A percentile compares a stretch with the other conserved stretches of the same genome.
Conservation (phyloP, 2,329 filamentous ascomycete species). For the Calonectria pseudoreteaudii region DNA sequence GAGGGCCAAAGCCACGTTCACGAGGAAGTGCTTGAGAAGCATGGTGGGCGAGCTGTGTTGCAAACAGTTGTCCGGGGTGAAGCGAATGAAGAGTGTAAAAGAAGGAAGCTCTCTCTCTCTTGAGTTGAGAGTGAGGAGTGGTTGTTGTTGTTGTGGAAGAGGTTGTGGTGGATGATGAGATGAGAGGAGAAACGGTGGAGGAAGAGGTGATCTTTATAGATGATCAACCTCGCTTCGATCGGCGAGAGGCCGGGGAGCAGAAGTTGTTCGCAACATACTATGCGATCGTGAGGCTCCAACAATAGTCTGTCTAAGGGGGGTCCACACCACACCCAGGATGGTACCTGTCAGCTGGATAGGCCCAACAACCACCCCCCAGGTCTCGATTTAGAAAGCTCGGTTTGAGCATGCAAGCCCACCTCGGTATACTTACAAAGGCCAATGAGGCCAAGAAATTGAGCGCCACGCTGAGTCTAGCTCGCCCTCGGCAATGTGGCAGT, state of each 20-base stretch:
- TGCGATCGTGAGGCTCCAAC: background rate
- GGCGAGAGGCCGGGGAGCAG: background rate
- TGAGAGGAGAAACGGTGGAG: background rate
- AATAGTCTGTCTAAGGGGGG: background rate
- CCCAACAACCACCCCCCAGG: background rate
- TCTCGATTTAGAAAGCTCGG: background rate
- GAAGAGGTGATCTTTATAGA: background rate
- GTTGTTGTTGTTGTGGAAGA: background rate
- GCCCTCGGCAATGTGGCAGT: background rate
- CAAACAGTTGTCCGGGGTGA: slow-evolving; percentile 18
- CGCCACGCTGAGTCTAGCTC: background rate
- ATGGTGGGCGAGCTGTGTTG: slow-evolving; percentile 33
- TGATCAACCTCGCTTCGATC: background rate
- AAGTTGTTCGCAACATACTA: background rate
- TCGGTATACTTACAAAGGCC: background rate
- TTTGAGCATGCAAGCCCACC: background rate
- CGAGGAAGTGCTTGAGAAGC: slow-evolving; percentile 35
- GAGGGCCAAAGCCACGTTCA: slow-evolving; percentile 35
- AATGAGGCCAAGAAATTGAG: background rate
- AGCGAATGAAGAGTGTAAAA: slow-evolving; percentile 1
- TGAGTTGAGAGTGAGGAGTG: background rate
- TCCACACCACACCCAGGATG: background rate
- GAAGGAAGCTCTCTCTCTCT: background rate
- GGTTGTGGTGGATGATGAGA: background rate
- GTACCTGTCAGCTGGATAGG: background rate